phyloP scores from a whole-genome alignment of 768 basidiomycete genomes.

The Leccinum olivaceopallidum region DNA sequence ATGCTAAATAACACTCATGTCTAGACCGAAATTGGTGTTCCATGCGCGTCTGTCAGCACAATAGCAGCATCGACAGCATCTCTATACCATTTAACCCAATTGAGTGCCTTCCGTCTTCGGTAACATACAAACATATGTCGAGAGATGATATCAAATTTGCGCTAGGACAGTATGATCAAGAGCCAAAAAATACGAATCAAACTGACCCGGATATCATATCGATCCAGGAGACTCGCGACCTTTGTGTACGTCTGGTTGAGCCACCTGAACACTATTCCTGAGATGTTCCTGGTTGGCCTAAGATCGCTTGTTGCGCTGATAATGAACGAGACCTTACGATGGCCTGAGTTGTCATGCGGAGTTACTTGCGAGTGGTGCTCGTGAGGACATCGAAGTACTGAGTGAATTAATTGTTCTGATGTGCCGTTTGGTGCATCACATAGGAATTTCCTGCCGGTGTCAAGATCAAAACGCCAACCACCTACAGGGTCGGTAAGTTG shows the following conservation, averaged over 20 bases:
- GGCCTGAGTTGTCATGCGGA: neutral
- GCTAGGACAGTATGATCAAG: slow-evolving; percentile 24
- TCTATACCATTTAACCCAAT: slow-evolving; percentile 49
- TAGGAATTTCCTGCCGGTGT: slow-evolving; percentile 48
- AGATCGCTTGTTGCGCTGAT: slow-evolving; percentile 46
- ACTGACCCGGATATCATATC: slow-evolving; percentile 48
- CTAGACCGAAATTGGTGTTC: neutral
- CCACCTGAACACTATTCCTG: slow-evolving; percentile 47
- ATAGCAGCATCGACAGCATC: slow-evolving; percentile 41
- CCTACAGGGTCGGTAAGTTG: slow-evolving; percentile 20
- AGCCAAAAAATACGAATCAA: neutral
- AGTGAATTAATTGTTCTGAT: slow-evolving; percentile 52
- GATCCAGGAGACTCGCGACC: slow-evolving; percentile 39
- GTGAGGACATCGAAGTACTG: slow-evolving; percentile 44
- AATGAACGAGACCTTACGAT: slow-evolving; percentile 47
- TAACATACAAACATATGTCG: slow-evolving; percentile 53
- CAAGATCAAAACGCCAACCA: slow-evolving; percentile 51
- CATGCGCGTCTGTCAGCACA: slow-evolving; percentile 7
- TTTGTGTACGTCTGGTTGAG: slow-evolving; percentile 44
- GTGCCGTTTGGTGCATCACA: slow-evolving; percentile 53
- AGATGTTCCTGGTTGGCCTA: slow-evolving; percentile 42
- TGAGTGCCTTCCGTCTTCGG: slow-evolving; percentile 32
- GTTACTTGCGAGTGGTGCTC: slow-evolving; percentile 25
- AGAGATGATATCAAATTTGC: slow-evolving; percentile 45
- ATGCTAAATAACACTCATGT: neutral